A percentile compares a stretch with the other conserved stretches of the same genome.
phyloP scores from a whole-genome alignment of 169 alveolate species.

The Eimeria tenella region DNA sequence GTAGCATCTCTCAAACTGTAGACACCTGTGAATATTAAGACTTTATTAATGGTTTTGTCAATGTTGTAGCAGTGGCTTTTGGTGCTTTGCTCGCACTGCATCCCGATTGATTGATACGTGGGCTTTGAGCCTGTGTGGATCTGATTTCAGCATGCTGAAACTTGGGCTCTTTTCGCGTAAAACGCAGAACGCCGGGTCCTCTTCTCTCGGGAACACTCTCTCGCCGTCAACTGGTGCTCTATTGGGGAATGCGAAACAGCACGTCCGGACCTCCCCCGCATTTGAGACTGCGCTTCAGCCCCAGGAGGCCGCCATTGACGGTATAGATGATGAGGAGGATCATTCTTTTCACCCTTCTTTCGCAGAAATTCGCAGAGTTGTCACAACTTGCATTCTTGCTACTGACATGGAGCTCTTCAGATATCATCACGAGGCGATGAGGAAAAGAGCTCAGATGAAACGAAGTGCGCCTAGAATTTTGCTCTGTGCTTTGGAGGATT shows the following conservation, averaged over 20 bases:
- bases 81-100: too few species aligned
- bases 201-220: neutral
- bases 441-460: slow-evolving; percentile 77
- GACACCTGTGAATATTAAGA: neutral
- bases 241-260: neutral
- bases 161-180: slow-evolving; percentile 55
- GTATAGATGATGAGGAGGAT: slow-evolving; percentile 17
- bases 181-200: neutral
- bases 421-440: slow-evolving; percentile 79
- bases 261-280: neutral
- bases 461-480: slow-evolving; percentile 42
- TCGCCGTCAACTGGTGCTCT: neutral
- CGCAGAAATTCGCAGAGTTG: slow-evolving; percentile 69
- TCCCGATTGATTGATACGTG: too few species aligned
- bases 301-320: neutral
- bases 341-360: slow-evolving; percentile 37
- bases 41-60: too few species aligned
- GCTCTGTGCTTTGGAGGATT: neutral
- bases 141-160: slow-evolving; percentile 54
- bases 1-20: neutral
- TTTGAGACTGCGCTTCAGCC: slow-evolving; percentile 13
- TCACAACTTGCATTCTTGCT: slow-evolving; percentile 72
- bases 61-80: too few species aligned
- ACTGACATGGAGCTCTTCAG: slow-evolving; percentile 81
- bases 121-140: too few species aligned